phyloP scores from a whole-genome alignment of 768 basidiomycete species.

The Suillus subluteus region DNA sequence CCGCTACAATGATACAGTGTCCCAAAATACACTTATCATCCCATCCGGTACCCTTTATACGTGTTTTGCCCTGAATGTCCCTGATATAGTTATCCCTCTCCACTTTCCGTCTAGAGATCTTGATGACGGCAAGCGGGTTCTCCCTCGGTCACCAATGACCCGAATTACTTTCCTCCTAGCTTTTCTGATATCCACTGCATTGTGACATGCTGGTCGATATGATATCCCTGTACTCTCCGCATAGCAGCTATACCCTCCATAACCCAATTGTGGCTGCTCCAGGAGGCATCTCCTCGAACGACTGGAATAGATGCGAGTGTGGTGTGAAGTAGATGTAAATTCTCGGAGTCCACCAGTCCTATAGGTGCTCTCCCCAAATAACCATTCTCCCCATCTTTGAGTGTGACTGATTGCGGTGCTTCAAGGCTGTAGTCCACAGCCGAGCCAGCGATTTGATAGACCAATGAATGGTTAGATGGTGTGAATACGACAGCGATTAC shows the following conservation, averaged over 20 bases:
- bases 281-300: constrained; percentile 30
- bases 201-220: constrained; percentile 34
- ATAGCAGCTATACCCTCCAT: constrained; percentile 35
- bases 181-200: constrained; percentile 32
- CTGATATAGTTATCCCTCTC: constrained; percentile 13
- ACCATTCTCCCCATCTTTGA: constrained; percentile 33
- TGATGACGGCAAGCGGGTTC: constrained; percentile 2
- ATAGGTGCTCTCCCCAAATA: constrained; percentile 27
- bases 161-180: constrained; percentile 28
- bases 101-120: neutral
- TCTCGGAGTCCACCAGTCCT: constrained; percentile 33
- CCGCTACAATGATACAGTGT: constrained; percentile 17
- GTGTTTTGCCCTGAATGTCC: constrained; percentile 26
- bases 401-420: constrained; percentile 36
- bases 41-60: neutral
- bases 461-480: constrained; percentile 31
- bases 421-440: constrained; percentile 33
- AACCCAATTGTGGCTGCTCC: constrained; percentile 35
- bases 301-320: constrained; percentile 31
- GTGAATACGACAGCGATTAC: constrained; percentile 33
- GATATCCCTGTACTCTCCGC: constrained; percentile 31
- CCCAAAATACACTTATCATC: constrained; percentile 20
- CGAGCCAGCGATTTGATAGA: constrained; percentile 35
- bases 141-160: neutral
- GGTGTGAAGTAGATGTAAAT: constrained; percentile 30